Percentiles rank a stretch among this genome's conserved stretches.
Evolutionary conservation across 352 stramenopile species (phyloP).

Genomic region (Globisporangium iwayamae): DNA sequence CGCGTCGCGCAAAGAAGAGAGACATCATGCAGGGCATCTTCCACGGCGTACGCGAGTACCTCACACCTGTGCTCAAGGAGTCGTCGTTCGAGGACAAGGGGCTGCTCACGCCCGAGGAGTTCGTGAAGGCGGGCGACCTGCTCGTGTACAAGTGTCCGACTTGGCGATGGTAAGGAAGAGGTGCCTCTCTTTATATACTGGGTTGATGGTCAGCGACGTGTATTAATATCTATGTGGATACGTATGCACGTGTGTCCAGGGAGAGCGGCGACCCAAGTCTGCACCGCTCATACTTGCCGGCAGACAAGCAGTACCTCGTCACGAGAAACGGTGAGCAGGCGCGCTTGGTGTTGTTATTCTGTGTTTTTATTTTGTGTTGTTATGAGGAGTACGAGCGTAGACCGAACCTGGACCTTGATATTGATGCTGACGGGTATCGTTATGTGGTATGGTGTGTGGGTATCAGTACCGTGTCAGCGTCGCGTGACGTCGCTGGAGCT

Average conservation of each 20-base stretch:
- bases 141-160: conserved; percentile 96
- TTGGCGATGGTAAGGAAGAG: conserved; percentile 82
- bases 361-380: too few species aligned
- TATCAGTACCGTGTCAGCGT: conserved; percentile 81
- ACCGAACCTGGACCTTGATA: too few species aligned
- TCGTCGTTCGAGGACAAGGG: conserved; percentile 93
- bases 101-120: conserved; percentile 96
- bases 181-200: conserved; percentile 10
- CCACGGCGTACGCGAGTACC: conserved; percentile 82
- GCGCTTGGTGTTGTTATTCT: background rate
- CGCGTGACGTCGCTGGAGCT: conserved; percentile 75
- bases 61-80: conserved; percentile 89
- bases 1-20: background rate
- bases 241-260: conserved; percentile 20
- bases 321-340: conserved; percentile 55
- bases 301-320: conserved; percentile 87
- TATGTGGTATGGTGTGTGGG: background rate
- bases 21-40: conserved; percentile 68
- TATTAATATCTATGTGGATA: background rate
- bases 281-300: conserved; percentile 65
- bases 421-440: background rate
- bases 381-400: too few species aligned
- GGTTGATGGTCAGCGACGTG: background rate
- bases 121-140: conserved; percentile 93
- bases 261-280: conserved; percentile 63